Evolutionary conservation across 1,139 yeast species (phyloP).

Genomic region (Sugiyamaella castrensis): DNA sequence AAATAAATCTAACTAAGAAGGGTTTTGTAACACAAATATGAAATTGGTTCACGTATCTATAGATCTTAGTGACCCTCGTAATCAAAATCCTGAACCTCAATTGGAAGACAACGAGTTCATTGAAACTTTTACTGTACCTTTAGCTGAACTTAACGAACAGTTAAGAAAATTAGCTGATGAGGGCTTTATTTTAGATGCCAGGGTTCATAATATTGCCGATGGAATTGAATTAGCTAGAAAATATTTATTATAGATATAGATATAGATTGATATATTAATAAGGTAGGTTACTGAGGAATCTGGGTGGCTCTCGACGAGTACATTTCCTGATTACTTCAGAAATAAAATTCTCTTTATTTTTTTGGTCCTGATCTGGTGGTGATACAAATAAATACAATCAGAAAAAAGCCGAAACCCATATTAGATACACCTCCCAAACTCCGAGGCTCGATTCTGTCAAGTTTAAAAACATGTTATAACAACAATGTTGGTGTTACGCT

Average conservation of each 20-base stretch:
- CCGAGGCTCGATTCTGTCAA: too few species aligned
- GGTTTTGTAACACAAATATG: conserved; percentile 87
- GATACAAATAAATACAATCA: too few species aligned
- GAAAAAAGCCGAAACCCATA: too few species aligned
- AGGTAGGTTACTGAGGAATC: too few species aligned
- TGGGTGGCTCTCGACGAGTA: too few species aligned
- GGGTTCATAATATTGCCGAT: conserved; percentile 80
- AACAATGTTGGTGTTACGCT: too few species aligned
- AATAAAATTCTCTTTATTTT: background rate
- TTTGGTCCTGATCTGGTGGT: too few species aligned
- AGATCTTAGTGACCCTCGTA: conserved; percentile 63
- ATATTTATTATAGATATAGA: background rate
- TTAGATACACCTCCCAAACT: too few species aligned
- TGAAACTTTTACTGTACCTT: conserved; percentile 69
- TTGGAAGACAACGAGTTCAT: conserved; percentile 89
- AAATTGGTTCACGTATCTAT: conserved; percentile 75
- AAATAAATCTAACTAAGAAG: too few species aligned
- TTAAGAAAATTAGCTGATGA: conserved; percentile 51
- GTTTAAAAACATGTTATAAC: too few species aligned
- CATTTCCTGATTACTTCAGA: too few species aligned
- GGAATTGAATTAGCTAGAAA: conserved; percentile 56
- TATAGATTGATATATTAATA: background rate
- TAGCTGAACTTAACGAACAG: conserved; percentile 54
- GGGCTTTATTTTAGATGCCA: conserved; percentile 80
- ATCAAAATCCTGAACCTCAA: conserved; percentile 64